A percentile compares a stretch with the other conserved stretches of the same genome.
phyloP scores from a whole-genome alignment of 768 basidiomycete genomes.

The Rickenella mellea region DNA sequence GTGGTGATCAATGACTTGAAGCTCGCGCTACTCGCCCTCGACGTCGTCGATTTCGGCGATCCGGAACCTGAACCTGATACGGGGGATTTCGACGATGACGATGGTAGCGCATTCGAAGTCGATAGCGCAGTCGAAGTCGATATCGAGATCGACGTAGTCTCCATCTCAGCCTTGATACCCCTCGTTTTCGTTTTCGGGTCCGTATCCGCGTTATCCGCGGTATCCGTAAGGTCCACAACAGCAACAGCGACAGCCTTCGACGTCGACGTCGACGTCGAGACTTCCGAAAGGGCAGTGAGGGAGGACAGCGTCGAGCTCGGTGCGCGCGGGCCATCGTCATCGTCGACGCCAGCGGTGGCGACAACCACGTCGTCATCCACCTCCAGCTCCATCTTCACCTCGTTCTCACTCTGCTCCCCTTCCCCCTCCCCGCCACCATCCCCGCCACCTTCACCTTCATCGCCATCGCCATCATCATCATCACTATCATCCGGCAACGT shows the following conservation, averaged over 20 bases:
- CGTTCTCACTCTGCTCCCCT: conserved; percentile 34
- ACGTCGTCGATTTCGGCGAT: too few relatives aligned
- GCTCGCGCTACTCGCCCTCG: too few relatives aligned
- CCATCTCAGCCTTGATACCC: too few relatives aligned
- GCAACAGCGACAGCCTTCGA: conserved; percentile 17
- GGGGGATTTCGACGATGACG: too few relatives aligned
- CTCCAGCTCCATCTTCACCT: conserved; percentile 46
- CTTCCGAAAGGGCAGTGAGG: conserved; percentile 13
- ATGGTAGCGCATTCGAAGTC: too few relatives aligned
- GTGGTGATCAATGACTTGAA: not conserved
- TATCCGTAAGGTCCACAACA: conserved; percentile 3
- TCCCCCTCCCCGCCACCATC: conserved; percentile 35
- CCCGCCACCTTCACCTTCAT: conserved; percentile 35
- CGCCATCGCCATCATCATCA: conserved; percentile 50
- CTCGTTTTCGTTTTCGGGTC: too few relatives aligned
- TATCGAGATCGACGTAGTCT: too few relatives aligned
- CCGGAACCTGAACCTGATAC: too few relatives aligned
- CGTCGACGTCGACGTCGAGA: conserved; percentile 15
- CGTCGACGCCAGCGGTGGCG: too few relatives aligned
- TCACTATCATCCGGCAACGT: conserved; percentile 52
- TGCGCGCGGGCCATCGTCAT: conserved; percentile 34
- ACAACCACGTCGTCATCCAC: conserved; percentile 44
- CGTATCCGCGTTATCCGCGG: conserved; percentile 2
- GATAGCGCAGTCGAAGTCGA: too few relatives aligned
- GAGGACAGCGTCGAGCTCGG: conserved; percentile 34